Percentiles rank a stretch among this genome's conserved stretches.
phyloP scores from a whole-genome alignment of 1,139 yeast species.

The Eremothecium cymbalariae region DNA sequence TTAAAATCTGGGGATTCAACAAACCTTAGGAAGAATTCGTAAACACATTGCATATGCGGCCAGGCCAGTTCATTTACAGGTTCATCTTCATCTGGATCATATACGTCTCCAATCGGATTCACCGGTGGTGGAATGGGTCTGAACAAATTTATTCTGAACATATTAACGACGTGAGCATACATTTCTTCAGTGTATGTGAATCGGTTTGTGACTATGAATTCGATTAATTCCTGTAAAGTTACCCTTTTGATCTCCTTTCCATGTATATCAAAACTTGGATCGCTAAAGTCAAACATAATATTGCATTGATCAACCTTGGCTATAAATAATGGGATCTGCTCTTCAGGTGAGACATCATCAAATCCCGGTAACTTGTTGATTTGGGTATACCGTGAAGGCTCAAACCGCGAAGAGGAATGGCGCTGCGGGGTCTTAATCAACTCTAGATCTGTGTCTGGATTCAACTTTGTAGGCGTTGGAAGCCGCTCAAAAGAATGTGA shows the following conservation, averaged over 20 bases:
- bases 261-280: slow-evolving; percentile 82
- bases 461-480: slow-evolving; percentile 38
- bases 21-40: slow-evolving; percentile 86
- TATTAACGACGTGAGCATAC: slow-evolving; percentile 78
- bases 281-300: slow-evolving; percentile 86
- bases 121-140: slow-evolving; percentile 98
- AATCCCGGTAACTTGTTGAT: slow-evolving; percentile 78
- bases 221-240: slow-evolving; percentile 81
- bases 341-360: slow-evolving; percentile 84
- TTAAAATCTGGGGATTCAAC: slow-evolving; percentile 93
- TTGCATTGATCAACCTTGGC: slow-evolving; percentile 92
- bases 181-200: slow-evolving; percentile 84
- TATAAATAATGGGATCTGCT: slow-evolving; percentile 71
- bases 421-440: slow-evolving; percentile 73
- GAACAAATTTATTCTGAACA: slow-evolving; percentile 84
- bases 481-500: slow-evolving; percentile 40
- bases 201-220: slow-evolving; percentile 73
- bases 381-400: slow-evolving; percentile 66
- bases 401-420: slow-evolving; percentile 90
- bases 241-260: slow-evolving; percentile 88
- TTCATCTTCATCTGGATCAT: slow-evolving; percentile 98
- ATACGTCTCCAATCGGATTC: slow-evolving; percentile 91
- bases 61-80: slow-evolving; percentile 94
- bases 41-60: slow-evolving; percentile 98
- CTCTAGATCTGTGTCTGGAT: slow-evolving; percentile 44